Evolutionary conservation across 2,329 filamentous ascomycete species (phyloP).

Genomic region (Aspergillus caelatus): DNA sequence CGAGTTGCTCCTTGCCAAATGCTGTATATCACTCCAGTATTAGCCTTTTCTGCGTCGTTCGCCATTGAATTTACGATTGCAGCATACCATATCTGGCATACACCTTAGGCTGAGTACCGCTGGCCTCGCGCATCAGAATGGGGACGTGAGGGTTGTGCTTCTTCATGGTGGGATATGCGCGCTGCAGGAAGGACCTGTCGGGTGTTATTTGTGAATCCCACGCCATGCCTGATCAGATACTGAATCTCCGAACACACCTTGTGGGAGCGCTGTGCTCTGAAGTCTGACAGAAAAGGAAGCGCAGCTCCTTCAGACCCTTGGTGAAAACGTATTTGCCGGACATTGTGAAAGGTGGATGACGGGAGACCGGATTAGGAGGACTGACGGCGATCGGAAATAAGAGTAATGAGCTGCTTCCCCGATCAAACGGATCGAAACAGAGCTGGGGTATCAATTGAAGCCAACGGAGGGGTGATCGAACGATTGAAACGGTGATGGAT

Average conservation of each 20-base stretch:
- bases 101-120: conserved; percentile 79
- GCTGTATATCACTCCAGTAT: conserved; percentile 47
- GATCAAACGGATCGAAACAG: conserved; percentile 10
- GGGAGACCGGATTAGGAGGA: conserved; percentile 11
- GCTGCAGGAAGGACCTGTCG: conserved; percentile 79
- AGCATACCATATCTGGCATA: conserved; percentile 87
- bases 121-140: conserved; percentile 91
- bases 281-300: conserved; percentile 96
- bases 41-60: conserved; percentile 15
- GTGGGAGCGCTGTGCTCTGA: conserved; percentile 86
- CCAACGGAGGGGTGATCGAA: conserved; percentile 5
- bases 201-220: conserved; percentile 1
- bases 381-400: too few relatives aligned
- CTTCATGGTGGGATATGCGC: conserved; percentile 98
- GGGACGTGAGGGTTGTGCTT: conserved; percentile 94
- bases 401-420: neutral
- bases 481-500: conserved; percentile 6
- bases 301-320: conserved; percentile 87
- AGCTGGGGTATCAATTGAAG: conserved; percentile 17
- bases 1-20: conserved; percentile 69
- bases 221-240: neutral
- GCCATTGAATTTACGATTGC: neutral
- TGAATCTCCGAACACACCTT: conserved; percentile 61
- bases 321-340: conserved; percentile 90
- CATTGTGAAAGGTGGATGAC: conserved; percentile 58